A percentile compares a stretch with the other conserved stretches of the same genome.
Conservation (phyloP, 306 rosid species). For the Luffa acutangula region DNA sequence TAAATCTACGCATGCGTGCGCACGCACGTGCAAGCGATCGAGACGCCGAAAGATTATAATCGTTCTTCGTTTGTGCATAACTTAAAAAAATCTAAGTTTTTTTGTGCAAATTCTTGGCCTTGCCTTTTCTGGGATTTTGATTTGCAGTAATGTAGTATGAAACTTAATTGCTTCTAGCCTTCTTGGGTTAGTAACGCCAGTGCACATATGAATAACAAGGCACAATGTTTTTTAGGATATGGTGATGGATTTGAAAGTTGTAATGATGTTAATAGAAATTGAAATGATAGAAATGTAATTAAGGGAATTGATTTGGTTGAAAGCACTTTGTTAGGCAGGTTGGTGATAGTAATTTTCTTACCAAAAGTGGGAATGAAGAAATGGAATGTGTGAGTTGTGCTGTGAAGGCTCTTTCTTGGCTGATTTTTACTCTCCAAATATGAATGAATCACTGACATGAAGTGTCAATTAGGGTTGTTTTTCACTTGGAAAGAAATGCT, state of each 20-base stretch:
- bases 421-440: constrained; percentile 2
- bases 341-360: background rate
- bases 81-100: background rate
- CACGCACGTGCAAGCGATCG: background rate
- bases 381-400: constrained; percentile 6
- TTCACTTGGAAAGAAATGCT: background rate
- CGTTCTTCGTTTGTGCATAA: background rate
- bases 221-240: background rate
- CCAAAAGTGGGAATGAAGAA: background rate
- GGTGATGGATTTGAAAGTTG: background rate
- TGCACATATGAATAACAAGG: background rate
- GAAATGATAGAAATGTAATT: background rate
- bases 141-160: background rate
- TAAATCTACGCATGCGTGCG: background rate
- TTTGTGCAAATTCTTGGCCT: background rate
- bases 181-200: background rate
- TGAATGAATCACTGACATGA: background rate
- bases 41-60: background rate
- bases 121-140: background rate
- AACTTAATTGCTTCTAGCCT: background rate
- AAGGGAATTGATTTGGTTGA: background rate
- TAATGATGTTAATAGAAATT: background rate
- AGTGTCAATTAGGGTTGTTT: background rate
- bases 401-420: constrained; percentile 3
- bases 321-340: background rate